A percentile compares a stretch with the other conserved stretches of the same genome.
These are phyloP conservation scores for Crithidia brevicula DNA, from an alignment of 208 protist genomes.

Conservation along the genomic window DNA sequence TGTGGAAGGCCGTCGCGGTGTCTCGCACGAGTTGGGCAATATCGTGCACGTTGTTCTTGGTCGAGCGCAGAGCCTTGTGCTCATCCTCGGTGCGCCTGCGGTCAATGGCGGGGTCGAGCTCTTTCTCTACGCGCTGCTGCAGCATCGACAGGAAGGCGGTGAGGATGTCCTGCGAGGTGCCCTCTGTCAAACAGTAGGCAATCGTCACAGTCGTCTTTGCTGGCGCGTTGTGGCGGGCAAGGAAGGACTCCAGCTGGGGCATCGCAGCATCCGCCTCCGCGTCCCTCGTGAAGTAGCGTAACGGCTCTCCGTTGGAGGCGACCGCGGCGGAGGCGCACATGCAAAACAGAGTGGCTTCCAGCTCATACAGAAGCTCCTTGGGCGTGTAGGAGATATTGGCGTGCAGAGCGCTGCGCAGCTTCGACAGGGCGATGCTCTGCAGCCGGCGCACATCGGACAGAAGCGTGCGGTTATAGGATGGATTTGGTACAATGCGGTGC, in stretches of 20 bases:
- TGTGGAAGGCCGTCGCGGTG: slow-evolving; percentile 42
- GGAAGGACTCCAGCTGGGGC: slow-evolving; percentile 48
- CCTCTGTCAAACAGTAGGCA: slow-evolving; percentile 55
- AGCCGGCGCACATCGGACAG: slow-evolving; percentile 43
- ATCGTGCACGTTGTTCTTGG: slow-evolving; percentile 53
- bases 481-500: slow-evolving; percentile 51
- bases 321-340: slow-evolving; percentile 52
- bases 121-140: slow-evolving; percentile 39
- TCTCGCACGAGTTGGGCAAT: slow-evolving; percentile 36
- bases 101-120: slow-evolving; percentile 22
- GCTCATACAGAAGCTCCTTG: slow-evolving; percentile 55
- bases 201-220: slow-evolving; percentile 44
- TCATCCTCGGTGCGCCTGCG: slow-evolving; percentile 33
- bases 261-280: slow-evolving; percentile 37
- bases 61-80: slow-evolving; percentile 42
- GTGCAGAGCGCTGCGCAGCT: slow-evolving; percentile 39
- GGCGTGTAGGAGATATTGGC: slow-evolving; percentile 35
- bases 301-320: slow-evolving; percentile 14
- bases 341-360: slow-evolving; percentile 49
- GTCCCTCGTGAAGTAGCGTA: slow-evolving; percentile 33
- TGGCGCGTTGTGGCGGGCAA: slow-evolving; percentile 46
- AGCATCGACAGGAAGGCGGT: slow-evolving; percentile 36
- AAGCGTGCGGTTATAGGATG: slow-evolving; percentile 42
- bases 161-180: slow-evolving; percentile 38
- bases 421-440: slow-evolving; percentile 48